Percentiles rank a stretch among this genome's conserved stretches.
phyloP scores from a whole-genome alignment of 2,329 filamentous ascomycete species.

The Trichoderma afroharzianum region DNA sequence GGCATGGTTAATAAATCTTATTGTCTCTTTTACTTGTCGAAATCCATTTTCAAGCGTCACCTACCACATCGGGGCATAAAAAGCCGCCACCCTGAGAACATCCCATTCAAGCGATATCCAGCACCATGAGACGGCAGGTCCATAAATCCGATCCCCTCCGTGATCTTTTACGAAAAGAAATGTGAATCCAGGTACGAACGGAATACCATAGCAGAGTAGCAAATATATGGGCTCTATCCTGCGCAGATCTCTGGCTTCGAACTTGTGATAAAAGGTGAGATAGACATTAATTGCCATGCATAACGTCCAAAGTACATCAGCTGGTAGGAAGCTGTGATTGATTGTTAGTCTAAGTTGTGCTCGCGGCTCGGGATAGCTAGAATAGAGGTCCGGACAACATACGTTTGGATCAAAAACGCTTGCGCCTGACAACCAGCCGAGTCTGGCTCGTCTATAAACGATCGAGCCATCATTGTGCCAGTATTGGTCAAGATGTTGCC shows the following conservation, averaged over 20 bases:
- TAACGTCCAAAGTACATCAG: constrained; percentile 69
- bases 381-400: constrained; percentile 27
- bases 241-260: constrained; percentile 57
- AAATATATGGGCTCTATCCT: constrained; percentile 66
- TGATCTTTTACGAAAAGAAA: constrained; percentile 57
- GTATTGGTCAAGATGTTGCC: constrained; percentile 73
- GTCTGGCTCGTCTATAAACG: constrained; percentile 44
- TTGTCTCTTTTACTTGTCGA: neutral
- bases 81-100: constrained; percentile 63
- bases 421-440: constrained; percentile 60
- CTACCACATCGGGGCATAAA: constrained; percentile 63
- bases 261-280: constrained; percentile 70
- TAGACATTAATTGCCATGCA: constrained; percentile 79
- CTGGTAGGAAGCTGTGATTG: constrained; percentile 64
- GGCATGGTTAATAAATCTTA: neutral
- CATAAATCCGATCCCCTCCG: constrained; percentile 58
- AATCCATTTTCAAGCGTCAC: neutral
- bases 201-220: constrained; percentile 63
- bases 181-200: constrained; percentile 59
- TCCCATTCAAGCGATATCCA: constrained; percentile 65
- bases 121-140: constrained; percentile 73
- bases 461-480: constrained; percentile 61
- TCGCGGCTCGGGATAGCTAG: neutral
- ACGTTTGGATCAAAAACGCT: constrained; percentile 72
- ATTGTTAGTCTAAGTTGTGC: neutral